Conservation (phyloP, 805 yeast species). For the Scheffersomyces lignosus region DNA sequence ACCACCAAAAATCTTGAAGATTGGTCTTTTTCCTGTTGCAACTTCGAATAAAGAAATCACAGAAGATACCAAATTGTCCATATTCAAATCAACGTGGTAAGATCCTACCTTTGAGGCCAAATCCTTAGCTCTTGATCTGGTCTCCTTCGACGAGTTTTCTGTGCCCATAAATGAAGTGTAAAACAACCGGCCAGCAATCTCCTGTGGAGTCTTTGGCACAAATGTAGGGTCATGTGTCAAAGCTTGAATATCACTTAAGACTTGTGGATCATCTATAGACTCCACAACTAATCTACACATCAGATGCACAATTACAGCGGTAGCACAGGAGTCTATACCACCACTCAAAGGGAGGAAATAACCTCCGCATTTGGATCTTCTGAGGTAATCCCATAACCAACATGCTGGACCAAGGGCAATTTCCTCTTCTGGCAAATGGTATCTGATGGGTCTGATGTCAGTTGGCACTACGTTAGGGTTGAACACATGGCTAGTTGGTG, state of each 20-base stretch:
- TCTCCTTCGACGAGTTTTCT: slow-evolving; percentile 83
- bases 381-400: slow-evolving; percentile 97
- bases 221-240: slow-evolving; percentile 63
- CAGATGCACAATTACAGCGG: slow-evolving; percentile 89
- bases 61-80: slow-evolving; percentile 80
- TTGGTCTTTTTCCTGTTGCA: slow-evolving; percentile 87
- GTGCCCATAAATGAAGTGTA: slow-evolving; percentile 97
- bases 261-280: slow-evolving; percentile 66
- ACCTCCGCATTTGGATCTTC: slow-evolving; percentile 90
- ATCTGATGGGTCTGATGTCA: slow-evolving; percentile 46
- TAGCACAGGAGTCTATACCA: slow-evolving; percentile 97
- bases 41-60: slow-evolving; percentile 76
- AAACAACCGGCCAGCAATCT: slow-evolving; percentile 72
- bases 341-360: slow-evolving; percentile 93
- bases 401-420: slow-evolving; percentile 98
- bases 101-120: slow-evolving; percentile 78
- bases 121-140: slow-evolving; percentile 77
- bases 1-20: slow-evolving; percentile 93
- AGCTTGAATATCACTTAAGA: slow-evolving; percentile 69
- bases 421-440: slow-evolving; percentile 90
- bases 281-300: slow-evolving; percentile 86
- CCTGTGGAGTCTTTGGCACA: slow-evolving; percentile 72
- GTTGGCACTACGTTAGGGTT: slow-evolving; percentile 66
- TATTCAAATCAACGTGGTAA: slow-evolving; percentile 87
- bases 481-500: slow-evolving; percentile 59